Evolutionary conservation across 805 yeast genomes (phyloP).

Genomic region (Saccharomycopsis capsularis): DNA sequence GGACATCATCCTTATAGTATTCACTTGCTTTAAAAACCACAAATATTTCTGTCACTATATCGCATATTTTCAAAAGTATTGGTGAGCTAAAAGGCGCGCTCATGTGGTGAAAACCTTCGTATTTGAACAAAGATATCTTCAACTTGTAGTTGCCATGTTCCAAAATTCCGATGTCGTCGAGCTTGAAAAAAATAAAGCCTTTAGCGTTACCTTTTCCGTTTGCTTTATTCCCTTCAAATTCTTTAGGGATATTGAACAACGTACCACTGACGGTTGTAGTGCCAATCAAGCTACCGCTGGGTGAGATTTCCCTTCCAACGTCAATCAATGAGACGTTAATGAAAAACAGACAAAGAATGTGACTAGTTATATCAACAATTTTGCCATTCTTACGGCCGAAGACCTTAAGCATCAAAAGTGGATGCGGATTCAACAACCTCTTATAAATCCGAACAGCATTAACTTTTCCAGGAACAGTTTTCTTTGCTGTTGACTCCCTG

Average conservation of each 20-base stretch:
- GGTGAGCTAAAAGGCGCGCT: no score
- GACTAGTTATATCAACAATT: constrained; percentile 1
- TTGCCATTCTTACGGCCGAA: neutral
- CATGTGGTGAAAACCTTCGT: constrained; percentile 1
- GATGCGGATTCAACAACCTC: constrained; percentile 7
- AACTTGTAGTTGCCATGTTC: constrained; percentile 3
- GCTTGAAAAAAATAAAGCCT: neutral
- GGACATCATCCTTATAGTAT: neutral
- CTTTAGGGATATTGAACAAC: neutral
- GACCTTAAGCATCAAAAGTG: constrained; percentile 1
- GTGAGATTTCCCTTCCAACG: neutral
- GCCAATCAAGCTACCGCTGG: neutral
- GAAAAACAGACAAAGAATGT: constrained; percentile 1
- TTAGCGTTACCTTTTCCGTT: neutral
- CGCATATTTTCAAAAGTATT: neutral
- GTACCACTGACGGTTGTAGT: constrained; percentile 5
- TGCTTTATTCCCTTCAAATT: no score
- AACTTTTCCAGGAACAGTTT: neutral
- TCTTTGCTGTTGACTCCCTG: constrained; percentile 2
- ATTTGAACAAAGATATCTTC: neutral
- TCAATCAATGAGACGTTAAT: neutral
- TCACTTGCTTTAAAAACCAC: constrained; percentile 5
- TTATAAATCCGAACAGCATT: constrained; percentile 1
- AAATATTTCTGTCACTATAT: neutral
- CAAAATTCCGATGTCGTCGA: constrained; percentile 2